These are phyloP conservation scores for Dichomitus squalens DNA, from an alignment of 1,284 basidiomycete genomes.

Conservation along the genomic window DNA sequence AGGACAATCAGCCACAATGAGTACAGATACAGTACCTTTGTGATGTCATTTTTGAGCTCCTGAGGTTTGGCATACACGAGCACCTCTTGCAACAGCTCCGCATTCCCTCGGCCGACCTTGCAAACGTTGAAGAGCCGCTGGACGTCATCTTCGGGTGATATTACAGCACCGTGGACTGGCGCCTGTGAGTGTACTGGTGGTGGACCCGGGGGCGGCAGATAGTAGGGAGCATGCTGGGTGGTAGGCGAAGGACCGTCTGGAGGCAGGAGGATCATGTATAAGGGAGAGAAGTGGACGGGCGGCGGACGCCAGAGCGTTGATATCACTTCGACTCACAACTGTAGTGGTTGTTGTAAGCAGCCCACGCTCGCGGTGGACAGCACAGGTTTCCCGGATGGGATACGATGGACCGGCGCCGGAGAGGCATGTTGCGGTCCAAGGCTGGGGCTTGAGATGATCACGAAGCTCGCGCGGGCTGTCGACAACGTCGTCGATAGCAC, in stretches of 20 bases:
- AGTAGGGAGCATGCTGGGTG: slow-evolving; percentile 13
- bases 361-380: slow-evolving; percentile 16
- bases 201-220: slow-evolving; percentile 3
- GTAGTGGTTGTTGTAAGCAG: slow-evolving; percentile 15
- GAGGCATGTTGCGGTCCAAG: slow-evolving; percentile 14
- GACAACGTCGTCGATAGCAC: slow-evolving; percentile 2
- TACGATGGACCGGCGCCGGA: slow-evolving; percentile 22
- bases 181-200: slow-evolving; percentile 3
- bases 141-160: slow-evolving; percentile 74
- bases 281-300: slow-evolving; percentile 10
- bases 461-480: slow-evolving; percentile 8
- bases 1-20: not conserved
- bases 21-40: slow-evolving; percentile 44
- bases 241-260: slow-evolving; percentile 20
- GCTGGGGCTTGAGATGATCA: slow-evolving; percentile 7
- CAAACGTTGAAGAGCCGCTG: slow-evolving; percentile 75
- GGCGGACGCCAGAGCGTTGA: slow-evolving; percentile 6
- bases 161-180: slow-evolving; percentile 3
- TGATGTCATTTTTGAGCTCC: slow-evolving; percentile 58
- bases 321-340: slow-evolving; percentile 17
- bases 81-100: slow-evolving; percentile 64
- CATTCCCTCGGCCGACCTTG: slow-evolving; percentile 72
- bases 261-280: slow-evolving; percentile 23
- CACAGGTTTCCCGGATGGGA: slow-evolving; percentile 19
- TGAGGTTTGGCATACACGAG: slow-evolving; percentile 65